Base-by-base conservation (phyloP, 2,329 filamentous ascomycete genomes). In the Cytospora mali region DNA sequence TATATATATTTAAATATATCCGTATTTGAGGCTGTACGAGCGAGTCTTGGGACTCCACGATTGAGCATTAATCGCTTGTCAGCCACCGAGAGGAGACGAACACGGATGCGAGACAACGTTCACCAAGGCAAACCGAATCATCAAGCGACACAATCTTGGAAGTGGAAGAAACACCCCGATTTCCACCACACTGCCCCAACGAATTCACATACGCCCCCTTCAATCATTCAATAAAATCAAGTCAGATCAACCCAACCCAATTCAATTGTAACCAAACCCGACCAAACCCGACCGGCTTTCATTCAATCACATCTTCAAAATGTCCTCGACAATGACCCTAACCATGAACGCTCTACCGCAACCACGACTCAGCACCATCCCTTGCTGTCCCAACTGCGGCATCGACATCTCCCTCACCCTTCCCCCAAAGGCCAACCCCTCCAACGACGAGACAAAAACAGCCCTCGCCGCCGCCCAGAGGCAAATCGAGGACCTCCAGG, bases 401-500 rank as follows among this genome's bases (percentile, higher is more conserved):
- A 75, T 74, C 68, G 70, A 74, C 55, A 71, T 81, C 51, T 71
- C 72, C 48, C 62, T 69, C 28, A 62, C 66, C 52, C 69, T 68
- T 14, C 67, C 69, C 46, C 74, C 77, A 23, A 72, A 78, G 35
- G 69, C 76, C 57, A 66, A 71, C 42, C 76, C 79, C 42, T 68
- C 67, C 29, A 68, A 67, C 29, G 73, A 77, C 28, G 72, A 78
- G 33, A 70, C 77, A 7, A 75, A 77, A 50, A 64, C 71, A 31
- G 77, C 79, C 52, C 81, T 88, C 33, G 75, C 79, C 29, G 77
- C 78, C 60, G 81, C 86, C 61, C 84, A 87, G 72, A 77, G 81
- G 65, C 81, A 86, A 70, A 88, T 91, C 70, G 77, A 81, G 66
- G 88, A 92, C 69, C 81, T 94, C 51, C 86, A 93, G 74, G 81